Evolutionary conservation across 176 grass and related monocot species (phyloP), one percentile per base, ranked within the genome.

Genomic region (Elaeis guineensis): DNA sequence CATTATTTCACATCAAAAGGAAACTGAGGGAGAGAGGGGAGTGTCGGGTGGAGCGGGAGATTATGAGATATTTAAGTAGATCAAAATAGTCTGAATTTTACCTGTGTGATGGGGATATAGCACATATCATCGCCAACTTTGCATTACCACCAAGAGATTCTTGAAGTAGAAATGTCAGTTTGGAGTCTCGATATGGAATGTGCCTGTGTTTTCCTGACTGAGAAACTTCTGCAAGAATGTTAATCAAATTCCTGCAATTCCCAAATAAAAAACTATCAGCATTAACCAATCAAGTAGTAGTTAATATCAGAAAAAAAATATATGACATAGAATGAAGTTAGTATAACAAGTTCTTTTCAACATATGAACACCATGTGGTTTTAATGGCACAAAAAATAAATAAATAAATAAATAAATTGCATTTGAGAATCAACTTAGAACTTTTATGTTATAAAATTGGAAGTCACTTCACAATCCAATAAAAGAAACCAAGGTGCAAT

Each of bases 91-190:
- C 35, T 12, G 11, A 44, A 21, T 16, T 4, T 21, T 89, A 98
- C 93, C 73, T 86, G 66, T 78, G 75, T 21, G 93, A 92, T 48
- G 84, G 93, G 21, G 93, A 98, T 52, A 98, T 81, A 50, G 84
- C 79, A 49, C 52, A 54, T n/a, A 54, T 54, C 16, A 54, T 54
- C 1, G 16, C 52, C 52, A 54, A 54, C 18, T 54, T 54, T 54
- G 52, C 17, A n/a, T 54, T 54, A 19, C 52, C 52, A 54, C 18
- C 52, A 54, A 54, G 52, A 54, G 52, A 54, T 54, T 54, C 16
- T 54, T 54, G 52, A 17, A 54, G 18, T 54, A 54, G 16, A 54
- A 54, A 54, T 54, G 52, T 19, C 52, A 54, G 52, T 19, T 19
- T 54, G 52, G 52, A 54, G 18, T 98, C 87, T 0, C 93, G 93